These are phyloP conservation scores for Trichoderma virens DNA, from an alignment of 495 filamentous ascomycete genomes.

Conservation along the genomic window DNA sequence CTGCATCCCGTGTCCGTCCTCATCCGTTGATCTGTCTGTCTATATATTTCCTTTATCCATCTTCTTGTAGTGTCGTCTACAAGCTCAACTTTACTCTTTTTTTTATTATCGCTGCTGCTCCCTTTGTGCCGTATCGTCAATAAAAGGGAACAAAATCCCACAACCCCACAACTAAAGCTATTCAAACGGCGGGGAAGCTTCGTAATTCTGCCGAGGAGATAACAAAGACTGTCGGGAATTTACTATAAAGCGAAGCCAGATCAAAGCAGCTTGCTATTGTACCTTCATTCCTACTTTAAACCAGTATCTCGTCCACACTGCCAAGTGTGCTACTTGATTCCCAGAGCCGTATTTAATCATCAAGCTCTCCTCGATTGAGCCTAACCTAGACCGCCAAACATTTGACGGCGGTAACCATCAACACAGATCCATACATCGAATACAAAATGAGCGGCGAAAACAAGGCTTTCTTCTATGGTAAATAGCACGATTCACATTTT, in stretches of 20 bases:
- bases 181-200: neutral
- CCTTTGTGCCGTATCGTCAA: neutral
- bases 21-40: too few species aligned
- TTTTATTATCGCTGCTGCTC: too few species aligned
- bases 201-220: neutral
- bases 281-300: neutral
- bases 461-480: constrained; percentile 61
- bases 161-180: neutral
- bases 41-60: too few species aligned
- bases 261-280: neutral
- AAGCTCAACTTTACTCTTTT: too few species aligned
- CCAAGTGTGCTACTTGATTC: neutral
- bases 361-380: neutral
- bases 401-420: neutral
- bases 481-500: constrained; percentile 3
- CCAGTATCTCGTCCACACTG: neutral
- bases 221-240: neutral
- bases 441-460: constrained; percentile 27
- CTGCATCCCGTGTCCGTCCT: too few species aligned
- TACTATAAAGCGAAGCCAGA: neutral
- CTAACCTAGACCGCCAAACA: neutral
- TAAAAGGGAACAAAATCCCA: neutral
- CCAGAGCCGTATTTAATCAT: too few species aligned
- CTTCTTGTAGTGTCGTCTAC: too few species aligned
- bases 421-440: neutral